Evolutionary conservation across 768 basidiomycete species (phyloP).

Genomic region (Boletus tylopilopsis): DNA sequence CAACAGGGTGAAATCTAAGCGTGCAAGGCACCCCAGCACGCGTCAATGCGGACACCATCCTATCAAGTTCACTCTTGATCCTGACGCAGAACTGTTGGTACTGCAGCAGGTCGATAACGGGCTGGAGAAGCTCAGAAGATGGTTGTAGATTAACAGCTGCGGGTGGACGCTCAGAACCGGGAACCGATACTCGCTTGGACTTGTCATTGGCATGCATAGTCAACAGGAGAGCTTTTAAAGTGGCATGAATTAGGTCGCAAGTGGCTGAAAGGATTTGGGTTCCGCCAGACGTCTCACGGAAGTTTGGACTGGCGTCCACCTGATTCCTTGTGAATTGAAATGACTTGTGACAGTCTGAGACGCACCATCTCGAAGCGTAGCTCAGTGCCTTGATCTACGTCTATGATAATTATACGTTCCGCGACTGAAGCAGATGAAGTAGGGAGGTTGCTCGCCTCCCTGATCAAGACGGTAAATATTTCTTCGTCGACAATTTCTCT

Average conservation of each 20-base stretch:
- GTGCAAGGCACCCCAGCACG: conserved; percentile 52
- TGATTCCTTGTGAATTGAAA: conserved; percentile 17
- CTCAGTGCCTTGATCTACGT: conserved; percentile 68
- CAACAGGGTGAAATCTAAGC: conserved; percentile 59
- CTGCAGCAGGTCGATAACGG: conserved; percentile 75
- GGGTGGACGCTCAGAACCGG: conserved; percentile 28
- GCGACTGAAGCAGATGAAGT: conserved; percentile 76
- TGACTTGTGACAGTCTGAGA: conserved; percentile 3
- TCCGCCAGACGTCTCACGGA: conserved; percentile 7
- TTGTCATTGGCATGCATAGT: conserved; percentile 54
- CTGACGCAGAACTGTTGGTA: conserved; percentile 71
- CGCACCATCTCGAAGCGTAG: conserved; percentile 71
- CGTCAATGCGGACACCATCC: conserved; percentile 45
- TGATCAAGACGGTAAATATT: conserved; percentile 69
- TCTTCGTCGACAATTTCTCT: conserved; percentile 77
- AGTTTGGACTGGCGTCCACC: conserved; percentile 32
- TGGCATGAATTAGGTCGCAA: conserved; percentile 67
- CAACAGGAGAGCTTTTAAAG: conserved; percentile 61
- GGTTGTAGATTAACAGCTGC: conserved; percentile 6
- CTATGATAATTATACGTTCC: conserved; percentile 71
- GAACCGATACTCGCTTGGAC: conserved; percentile 32
- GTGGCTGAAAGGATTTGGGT: conserved; percentile 28
- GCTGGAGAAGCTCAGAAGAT: conserved; percentile 59
- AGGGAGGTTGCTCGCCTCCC: conserved; percentile 72
- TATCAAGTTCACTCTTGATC: conserved; percentile 54